Evolutionary conservation across 2,329 filamentous ascomycete species (phyloP).

Genomic region (Berkeleyomyces basicola): DNA sequence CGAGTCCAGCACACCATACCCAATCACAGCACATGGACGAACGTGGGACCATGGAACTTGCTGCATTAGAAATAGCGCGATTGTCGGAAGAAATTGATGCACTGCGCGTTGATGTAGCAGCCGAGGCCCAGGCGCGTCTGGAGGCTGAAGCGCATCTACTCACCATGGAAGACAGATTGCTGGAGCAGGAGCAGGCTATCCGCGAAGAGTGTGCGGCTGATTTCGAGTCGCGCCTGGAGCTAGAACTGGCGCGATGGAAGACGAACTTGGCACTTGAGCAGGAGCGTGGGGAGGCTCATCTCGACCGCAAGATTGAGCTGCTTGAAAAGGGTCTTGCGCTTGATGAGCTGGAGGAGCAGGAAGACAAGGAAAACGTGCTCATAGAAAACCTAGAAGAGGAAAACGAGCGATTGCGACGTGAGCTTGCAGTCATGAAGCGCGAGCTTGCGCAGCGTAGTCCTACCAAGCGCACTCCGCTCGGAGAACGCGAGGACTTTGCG

Average conservation of each 20-base stretch:
- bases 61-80: conserved; percentile 65
- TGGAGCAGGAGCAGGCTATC: conserved; percentile 63
- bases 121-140: conserved; percentile 52
- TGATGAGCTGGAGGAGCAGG: conserved; percentile 24
- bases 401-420: conserved; percentile 50
- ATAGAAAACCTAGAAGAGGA: conserved; percentile 52
- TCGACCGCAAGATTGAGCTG: conserved; percentile 69
- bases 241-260: conserved; percentile 71
- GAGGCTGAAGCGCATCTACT: conserved; percentile 59
- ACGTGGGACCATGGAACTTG: conserved; percentile 63
- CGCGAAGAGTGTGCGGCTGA: conserved; percentile 79
- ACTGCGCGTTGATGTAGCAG: conserved; percentile 49
- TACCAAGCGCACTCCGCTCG: conserved; percentile 38
- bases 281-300: conserved; percentile 66
- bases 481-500: conserved; percentile 34
- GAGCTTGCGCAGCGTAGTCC: conserved; percentile 49
- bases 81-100: conserved; percentile 63
- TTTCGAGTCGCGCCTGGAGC: conserved; percentile 60
- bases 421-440: conserved; percentile 47
- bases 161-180: conserved; percentile 47
- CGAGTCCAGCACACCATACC: conserved; percentile 17
- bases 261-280: conserved; percentile 59
- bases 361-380: conserved; percentile 39
- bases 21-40: conserved; percentile 25
- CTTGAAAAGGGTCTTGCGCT: conserved; percentile 31